Conservation (phyloP, 2,329 filamentous ascomycete genomes). For the Aspergillus cejpii region DNA sequence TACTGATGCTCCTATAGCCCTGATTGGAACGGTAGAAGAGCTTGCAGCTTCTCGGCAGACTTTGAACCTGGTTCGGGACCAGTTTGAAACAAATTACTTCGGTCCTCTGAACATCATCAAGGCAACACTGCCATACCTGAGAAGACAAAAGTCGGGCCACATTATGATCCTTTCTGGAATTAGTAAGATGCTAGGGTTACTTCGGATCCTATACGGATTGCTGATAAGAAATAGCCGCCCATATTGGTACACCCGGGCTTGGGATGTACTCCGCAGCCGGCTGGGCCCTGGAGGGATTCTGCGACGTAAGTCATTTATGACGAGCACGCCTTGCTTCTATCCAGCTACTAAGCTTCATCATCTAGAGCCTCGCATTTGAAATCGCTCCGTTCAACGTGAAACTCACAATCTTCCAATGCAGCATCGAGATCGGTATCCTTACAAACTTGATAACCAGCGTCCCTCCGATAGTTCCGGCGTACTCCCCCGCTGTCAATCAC, state of each 20-base stretch:
- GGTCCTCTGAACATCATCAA: slow-evolving; percentile 95
- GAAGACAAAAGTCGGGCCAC: slow-evolving; percentile 75
- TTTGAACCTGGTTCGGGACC: slow-evolving; percentile 73
- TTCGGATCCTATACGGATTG: not conserved
- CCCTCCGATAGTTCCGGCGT: slow-evolving; percentile 63
- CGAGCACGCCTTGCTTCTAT: not conserved
- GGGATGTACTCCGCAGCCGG: slow-evolving; percentile 86
- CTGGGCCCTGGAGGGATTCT: slow-evolving; percentile 93
- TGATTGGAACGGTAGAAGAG: slow-evolving; percentile 89
- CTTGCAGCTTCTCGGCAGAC: slow-evolving; percentile 66
- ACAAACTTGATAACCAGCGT: slow-evolving; percentile 82
- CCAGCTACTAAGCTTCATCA: slow-evolving; percentile 6
- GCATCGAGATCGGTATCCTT: slow-evolving; percentile 81
- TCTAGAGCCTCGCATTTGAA: slow-evolving; percentile 76
- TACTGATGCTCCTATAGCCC: slow-evolving; percentile 47
- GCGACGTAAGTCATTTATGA: slow-evolving; percentile 54
- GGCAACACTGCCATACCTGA: slow-evolving; percentile 70
- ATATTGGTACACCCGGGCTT: slow-evolving; percentile 87
- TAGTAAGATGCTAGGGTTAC: slow-evolving; percentile 38
- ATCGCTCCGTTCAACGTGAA: slow-evolving; percentile 96
- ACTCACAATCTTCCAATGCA: slow-evolving; percentile 90
- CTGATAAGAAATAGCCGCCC: slow-evolving; percentile 53
- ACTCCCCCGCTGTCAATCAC: slow-evolving; percentile 61
- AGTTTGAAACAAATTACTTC: slow-evolving; percentile 94
- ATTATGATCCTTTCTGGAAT: slow-evolving; percentile 85